Conservation (phyloP, 805 yeast species). For the Wickerhamiella siamensis region DNA sequence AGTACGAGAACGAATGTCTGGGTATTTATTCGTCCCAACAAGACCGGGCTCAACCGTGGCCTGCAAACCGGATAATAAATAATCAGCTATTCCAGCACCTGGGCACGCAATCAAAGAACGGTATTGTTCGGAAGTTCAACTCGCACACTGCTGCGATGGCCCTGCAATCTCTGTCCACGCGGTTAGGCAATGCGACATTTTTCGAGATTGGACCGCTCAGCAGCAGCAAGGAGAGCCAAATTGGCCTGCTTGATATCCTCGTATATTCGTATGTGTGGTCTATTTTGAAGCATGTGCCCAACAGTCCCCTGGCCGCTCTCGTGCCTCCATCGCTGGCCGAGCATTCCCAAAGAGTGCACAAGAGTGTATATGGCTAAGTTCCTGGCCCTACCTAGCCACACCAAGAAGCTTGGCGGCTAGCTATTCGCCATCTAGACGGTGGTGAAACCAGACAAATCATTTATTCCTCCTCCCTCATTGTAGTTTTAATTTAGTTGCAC, state of each 20-base stretch:
- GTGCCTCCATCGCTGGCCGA: constrained; percentile 10
- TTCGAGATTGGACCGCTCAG: neutral
- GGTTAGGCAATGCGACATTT: neutral
- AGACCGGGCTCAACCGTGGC: constrained; percentile 11
- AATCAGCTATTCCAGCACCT: constrained; percentile 9
- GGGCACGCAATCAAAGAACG: constrained; percentile 1
- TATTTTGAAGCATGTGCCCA: constrained; percentile 10
- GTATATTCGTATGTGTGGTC: constrained; percentile 17
- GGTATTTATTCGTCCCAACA: constrained; percentile 3
- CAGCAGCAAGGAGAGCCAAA: neutral
- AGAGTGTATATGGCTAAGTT: neutral
- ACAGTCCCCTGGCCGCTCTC: constrained; percentile 13
- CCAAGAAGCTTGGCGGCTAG: neutral
- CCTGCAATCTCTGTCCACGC: neutral
- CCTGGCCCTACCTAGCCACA: no score
- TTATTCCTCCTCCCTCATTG: constrained; percentile 7
- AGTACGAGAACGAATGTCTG: neutral
- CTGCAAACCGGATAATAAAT: constrained; percentile 5
- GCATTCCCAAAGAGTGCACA: constrained; percentile 11
- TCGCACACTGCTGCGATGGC: constrained; percentile 8
- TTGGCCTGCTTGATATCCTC: constrained; percentile 13
- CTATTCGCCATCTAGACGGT: neutral
- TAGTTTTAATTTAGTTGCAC: constrained; percentile 33
- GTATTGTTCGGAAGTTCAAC: constrained; percentile 1
- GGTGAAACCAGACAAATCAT: neutral